Percentiles rank a stretch among this genome's conserved stretches.
Conservation (phyloP, 257 asterid genomes). For the Nicotiana otophora region DNA sequence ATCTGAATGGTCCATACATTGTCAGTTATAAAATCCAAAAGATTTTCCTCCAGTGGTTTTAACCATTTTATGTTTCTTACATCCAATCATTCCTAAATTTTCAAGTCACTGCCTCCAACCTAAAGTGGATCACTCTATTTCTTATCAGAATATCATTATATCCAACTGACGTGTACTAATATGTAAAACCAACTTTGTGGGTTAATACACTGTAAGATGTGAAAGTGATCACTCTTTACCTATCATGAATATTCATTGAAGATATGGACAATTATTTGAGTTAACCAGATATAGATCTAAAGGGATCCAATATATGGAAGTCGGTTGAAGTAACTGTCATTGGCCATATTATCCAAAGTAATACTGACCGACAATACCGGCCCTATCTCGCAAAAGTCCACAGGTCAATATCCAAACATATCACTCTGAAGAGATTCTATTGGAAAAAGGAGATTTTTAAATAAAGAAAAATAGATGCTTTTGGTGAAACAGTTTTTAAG, state of each 20-base stretch:
- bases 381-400: neutral
- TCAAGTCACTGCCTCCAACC: neutral
- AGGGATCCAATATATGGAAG: neutral
- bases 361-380: neutral
- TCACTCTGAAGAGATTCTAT: neutral
- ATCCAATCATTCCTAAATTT: neutral
- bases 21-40: neutral
- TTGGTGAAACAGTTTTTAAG: neutral
- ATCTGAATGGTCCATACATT: neutral
- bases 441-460: neutral
- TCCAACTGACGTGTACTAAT: neutral
- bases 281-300: neutral
- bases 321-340: conserved; percentile 4
- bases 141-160: neutral
- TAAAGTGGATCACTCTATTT: neutral
- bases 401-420: neutral
- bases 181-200: neutral
- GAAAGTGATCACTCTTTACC: neutral
- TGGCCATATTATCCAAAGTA: neutral
- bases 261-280: neutral
- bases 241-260: neutral
- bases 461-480: neutral
- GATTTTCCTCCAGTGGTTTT: neutral
- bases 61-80: neutral
- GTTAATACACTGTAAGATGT: neutral